A percentile compares a stretch with the other conserved stretches of the same genome.
Conservation (phyloP, 495 filamentous ascomycete species). For the Trichoderma orchidacearum region DNA sequence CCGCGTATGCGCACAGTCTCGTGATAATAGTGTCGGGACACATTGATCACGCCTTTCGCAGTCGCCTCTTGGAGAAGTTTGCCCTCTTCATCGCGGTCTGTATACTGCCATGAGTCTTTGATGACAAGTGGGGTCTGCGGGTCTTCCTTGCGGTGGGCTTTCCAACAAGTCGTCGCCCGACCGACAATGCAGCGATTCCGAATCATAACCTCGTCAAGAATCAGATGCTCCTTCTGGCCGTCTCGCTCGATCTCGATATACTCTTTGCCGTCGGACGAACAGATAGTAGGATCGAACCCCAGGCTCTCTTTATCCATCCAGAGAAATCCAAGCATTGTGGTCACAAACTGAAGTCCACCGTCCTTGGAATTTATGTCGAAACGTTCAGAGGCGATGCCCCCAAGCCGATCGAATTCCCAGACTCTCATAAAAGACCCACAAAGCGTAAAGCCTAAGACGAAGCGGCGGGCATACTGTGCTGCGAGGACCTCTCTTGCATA, state of each 20-base stretch:
- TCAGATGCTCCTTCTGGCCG: constrained; percentile 22
- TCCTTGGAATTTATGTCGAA: constrained; percentile 26
- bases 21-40: constrained; percentile 30
- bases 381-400: constrained; percentile 18
- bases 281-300: constrained; percentile 24
- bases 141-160: constrained; percentile 24
- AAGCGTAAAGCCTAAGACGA: constrained; percentile 21
- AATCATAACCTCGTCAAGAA: constrained; percentile 30
- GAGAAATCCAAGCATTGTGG: constrained; percentile 17
- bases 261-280: constrained; percentile 11
- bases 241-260: constrained; percentile 21
- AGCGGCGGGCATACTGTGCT: constrained; percentile 18
- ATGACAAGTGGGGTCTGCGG: constrained; percentile 23
- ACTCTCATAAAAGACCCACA: constrained; percentile 16
- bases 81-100: constrained; percentile 31
- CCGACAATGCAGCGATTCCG: constrained; percentile 20
- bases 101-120: constrained; percentile 37
- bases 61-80: constrained; percentile 23
- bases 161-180: constrained; percentile 33
- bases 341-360: constrained; percentile 19
- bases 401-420: constrained; percentile 20
- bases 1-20: constrained; percentile 25
- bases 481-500: constrained; percentile 20
- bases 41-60: constrained; percentile 20
- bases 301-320: constrained; percentile 23